phyloP scores from a whole-genome alignment of 2,329 filamentous ascomycete species.

The Ophiostoma quercus region DNA sequence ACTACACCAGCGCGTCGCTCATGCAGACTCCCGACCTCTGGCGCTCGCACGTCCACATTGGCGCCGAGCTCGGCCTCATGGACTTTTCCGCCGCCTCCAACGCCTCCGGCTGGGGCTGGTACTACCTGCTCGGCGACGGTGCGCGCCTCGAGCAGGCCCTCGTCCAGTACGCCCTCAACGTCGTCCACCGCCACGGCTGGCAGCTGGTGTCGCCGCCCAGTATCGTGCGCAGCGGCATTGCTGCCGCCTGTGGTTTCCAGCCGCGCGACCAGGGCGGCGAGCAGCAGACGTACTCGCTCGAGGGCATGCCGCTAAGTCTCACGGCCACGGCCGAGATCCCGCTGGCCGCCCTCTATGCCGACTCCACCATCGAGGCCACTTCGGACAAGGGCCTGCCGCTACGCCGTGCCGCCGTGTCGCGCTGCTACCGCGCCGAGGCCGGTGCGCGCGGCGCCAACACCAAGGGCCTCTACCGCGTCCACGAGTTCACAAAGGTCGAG shows the following conservation, averaged over 20 bases:
- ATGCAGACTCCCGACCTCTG: conserved; percentile 34
- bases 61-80: conserved; percentile 76
- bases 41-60: conserved; percentile 81
- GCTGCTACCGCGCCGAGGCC: conserved; percentile 95
- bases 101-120: conserved; percentile 96
- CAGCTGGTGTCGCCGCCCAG: conserved; percentile 75
- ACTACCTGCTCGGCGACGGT: conserved; percentile 87
- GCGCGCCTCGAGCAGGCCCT: conserved; percentile 93
- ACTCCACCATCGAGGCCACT: conserved; percentile 58
- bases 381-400: conserved; percentile 55
- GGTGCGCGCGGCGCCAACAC: conserved; percentile 84
- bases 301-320: conserved; percentile 68
- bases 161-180: conserved; percentile 73
- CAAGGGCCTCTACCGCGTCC: conserved; percentile 91
- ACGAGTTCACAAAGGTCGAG: conserved; percentile 98
- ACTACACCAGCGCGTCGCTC: conserved; percentile 1
- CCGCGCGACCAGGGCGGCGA: conserved; percentile 86
- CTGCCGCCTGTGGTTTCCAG: conserved; percentile 86
- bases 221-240: conserved; percentile 87
- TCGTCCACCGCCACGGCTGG: conserved; percentile 72
- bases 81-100: conserved; percentile 78
- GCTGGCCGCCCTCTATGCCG: conserved; percentile 83
- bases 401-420: conserved; percentile 75
- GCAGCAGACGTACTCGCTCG: conserved; percentile 81
- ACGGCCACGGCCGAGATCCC: conserved; percentile 93